Evolutionary conservation across 257 asterid species (phyloP), one percentile per base, ranked within the genome.

Genomic region (Jacaranda copaia): DNA sequence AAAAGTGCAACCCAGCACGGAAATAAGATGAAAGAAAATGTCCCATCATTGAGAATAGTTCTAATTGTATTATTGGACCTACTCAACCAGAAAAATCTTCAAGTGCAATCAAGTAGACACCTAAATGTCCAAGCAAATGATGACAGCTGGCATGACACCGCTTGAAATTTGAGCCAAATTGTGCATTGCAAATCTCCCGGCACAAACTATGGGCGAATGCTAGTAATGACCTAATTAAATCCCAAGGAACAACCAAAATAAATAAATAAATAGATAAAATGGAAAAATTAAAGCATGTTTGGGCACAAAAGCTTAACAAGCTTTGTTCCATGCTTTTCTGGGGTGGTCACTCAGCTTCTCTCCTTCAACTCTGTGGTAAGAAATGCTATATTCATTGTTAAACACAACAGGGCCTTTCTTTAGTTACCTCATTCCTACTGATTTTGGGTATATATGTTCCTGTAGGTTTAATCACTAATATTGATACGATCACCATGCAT

Each of bases 121-220:
- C 57, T 10, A 15, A 12, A 38, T 53, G 67, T 52, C 73, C 35
- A 53, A 51, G 16, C 32, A 25, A 25, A 25, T 25, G 32, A 25
- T 25, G 32, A 25, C 32, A 25, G 32, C 32, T 25, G 32, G 11
- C 9, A 1, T 67, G 32, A 5, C 20, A 39, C 63, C 14, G 18
- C 20, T 18, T 18, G 38, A 39, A 40, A 18, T 13, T 69, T 40
- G 38, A 76, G 19, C 42, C 8, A 42, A 16, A 51, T 15, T 15
- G 68, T 57, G 75, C 49, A 32, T 43, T 76, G 61, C 52, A 25
- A 25, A 20, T 72, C 38, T 42, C 15, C 57, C 57, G 57, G 11
- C 35, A 14, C 45, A 51, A 52, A 36, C 32, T 25, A 25, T 25
- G 32, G 1, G 32, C 32, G 32, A 25, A 25, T 2, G 2, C 32